These are phyloP conservation scores for Rhodamnia rubescens DNA, from an alignment of 345 rosid genomes.

Conservation along the genomic window DNA sequence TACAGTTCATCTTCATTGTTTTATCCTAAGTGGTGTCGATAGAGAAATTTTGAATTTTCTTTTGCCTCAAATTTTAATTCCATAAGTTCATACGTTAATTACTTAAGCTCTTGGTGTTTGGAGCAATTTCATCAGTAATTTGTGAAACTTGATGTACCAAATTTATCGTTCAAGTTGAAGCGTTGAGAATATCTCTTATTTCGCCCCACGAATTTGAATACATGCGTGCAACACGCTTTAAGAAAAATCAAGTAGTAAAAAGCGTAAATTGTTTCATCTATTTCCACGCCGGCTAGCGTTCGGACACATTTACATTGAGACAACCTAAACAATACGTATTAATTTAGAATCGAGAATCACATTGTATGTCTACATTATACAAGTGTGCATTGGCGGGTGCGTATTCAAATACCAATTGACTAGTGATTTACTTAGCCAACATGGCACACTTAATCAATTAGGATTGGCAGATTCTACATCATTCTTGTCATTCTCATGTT, in stretches of 20 bases:
- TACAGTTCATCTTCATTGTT: neutral
- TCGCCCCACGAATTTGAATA: neutral
- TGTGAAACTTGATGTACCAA: rapidly evolving
- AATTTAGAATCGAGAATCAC: too few relatives aligned
- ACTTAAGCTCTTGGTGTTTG: neutral
- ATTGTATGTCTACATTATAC: too few relatives aligned
- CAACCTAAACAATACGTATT: too few relatives aligned
- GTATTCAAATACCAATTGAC: too few relatives aligned
- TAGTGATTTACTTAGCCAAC: too few relatives aligned
- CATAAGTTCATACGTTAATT: neutral
- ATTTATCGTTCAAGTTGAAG: neutral
- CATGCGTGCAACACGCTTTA: neutral
- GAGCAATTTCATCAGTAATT: neutral
- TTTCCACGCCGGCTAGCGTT: too few relatives aligned
- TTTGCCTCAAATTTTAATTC: neutral
- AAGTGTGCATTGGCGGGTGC: too few relatives aligned
- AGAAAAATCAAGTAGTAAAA: neutral
- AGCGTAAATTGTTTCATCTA: neutral
- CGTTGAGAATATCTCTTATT: too few relatives aligned
- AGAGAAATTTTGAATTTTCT: neutral
- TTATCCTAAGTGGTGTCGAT: neutral
- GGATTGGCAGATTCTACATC: too few relatives aligned
- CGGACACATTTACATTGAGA: too few relatives aligned
- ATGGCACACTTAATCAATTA: too few relatives aligned
- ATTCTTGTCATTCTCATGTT: too few relatives aligned